Evolutionary conservation across 345 rosid genomes (phyloP).

Genomic region (Orychophragmus violaceus): DNA sequence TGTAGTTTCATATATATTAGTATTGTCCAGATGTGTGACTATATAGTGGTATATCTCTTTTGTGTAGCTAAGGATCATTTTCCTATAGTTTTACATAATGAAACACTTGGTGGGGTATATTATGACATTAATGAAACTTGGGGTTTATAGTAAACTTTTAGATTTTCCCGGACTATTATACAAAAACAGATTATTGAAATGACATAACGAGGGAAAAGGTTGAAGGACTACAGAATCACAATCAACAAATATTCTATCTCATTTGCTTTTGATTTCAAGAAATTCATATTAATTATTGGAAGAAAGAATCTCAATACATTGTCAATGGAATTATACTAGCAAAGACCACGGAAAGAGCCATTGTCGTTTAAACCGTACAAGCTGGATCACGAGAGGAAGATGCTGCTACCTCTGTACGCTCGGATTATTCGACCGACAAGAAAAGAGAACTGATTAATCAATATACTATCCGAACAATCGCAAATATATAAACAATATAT

Average conservation of each 20-base stretch:
- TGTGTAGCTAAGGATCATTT: no score
- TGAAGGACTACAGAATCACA: conserved; percentile 4
- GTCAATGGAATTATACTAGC: conserved; percentile 6
- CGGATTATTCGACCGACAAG: conserved; percentile 23
- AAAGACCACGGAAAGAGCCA: conserved; percentile 13
- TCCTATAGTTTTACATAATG: no score
- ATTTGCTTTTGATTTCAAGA: conserved; percentile 1
- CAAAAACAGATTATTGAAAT: not conserved
- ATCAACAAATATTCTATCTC: conserved; percentile 11
- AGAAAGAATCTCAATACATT: not conserved
- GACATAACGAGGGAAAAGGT: conserved; percentile 17
- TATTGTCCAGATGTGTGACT: no score
- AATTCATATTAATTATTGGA: not conserved
- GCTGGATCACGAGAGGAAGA: conserved; percentile 11
- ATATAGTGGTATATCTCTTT: no score
- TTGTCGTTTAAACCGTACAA: conserved; percentile 24
- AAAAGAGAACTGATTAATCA: conserved; percentile 6
- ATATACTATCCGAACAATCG: not conserved
- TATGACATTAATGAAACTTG: not conserved
- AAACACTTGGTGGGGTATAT: not conserved
- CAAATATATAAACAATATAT: not conserved
- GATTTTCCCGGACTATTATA: not conserved
- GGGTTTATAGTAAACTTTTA: not conserved
- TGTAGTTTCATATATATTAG: no score
- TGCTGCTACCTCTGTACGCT: conserved; percentile 27